These are phyloP conservation scores for Suhomyces faveliae DNA, from an alignment of 805 yeast species.

Conservation along the genomic window DNA sequence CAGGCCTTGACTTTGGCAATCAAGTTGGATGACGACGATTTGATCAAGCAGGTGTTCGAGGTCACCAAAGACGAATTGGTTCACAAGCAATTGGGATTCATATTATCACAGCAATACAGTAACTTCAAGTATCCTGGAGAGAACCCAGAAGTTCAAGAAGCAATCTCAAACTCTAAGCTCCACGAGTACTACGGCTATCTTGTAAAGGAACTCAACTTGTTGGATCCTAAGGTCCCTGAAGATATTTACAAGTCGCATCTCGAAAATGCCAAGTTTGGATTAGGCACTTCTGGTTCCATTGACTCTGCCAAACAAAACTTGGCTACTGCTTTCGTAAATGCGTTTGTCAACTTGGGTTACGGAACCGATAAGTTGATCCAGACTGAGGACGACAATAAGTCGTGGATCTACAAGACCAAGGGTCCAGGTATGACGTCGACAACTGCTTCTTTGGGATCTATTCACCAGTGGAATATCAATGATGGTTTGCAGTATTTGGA, in stretches of 20 bases:
- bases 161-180: constrained; percentile 75
- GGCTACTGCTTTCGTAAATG: constrained; percentile 92
- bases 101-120: constrained; percentile 83
- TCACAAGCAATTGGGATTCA: constrained; percentile 88
- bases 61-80: constrained; percentile 71
- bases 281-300: constrained; percentile 52
- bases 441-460: constrained; percentile 86
- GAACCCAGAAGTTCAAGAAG: constrained; percentile 73
- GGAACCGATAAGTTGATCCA: constrained; percentile 79
- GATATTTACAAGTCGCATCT: constrained; percentile 90
- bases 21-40: constrained; percentile 76
- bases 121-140: constrained; percentile 64
- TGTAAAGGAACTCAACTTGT: constrained; percentile 80
- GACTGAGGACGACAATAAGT: constrained; percentile 65
- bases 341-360: constrained; percentile 87
- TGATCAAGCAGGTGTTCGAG: constrained; percentile 76
- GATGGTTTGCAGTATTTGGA: constrained; percentile 90
- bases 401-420: constrained; percentile 91
- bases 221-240: constrained; percentile 91
- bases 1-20: constrained; percentile 91
- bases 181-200: constrained; percentile 79
- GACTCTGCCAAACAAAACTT: constrained; percentile 95
- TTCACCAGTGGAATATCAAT: constrained; percentile 86
- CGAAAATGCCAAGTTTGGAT: constrained; percentile 64
- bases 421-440: constrained; percentile 90